A percentile compares a stretch with the other conserved stretches of the same genome.
phyloP scores from a whole-genome alignment of 164 flowering plant species.

The Litsea cubeba region DNA sequence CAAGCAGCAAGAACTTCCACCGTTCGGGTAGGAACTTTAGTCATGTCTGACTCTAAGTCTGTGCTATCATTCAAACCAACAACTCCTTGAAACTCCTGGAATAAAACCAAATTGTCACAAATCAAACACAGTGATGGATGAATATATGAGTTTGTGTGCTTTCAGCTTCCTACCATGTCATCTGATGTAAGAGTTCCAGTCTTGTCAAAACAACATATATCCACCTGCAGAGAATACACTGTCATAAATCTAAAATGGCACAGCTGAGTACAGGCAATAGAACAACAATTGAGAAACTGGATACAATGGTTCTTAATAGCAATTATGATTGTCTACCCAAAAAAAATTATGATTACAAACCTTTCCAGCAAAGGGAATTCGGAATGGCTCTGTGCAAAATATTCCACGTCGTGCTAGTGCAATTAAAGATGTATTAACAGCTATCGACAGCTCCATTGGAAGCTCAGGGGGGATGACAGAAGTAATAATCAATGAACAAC shows the following conservation, averaged over 20 bases:
- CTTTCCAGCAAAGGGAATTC: constrained; percentile 99
- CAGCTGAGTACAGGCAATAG: not conserved
- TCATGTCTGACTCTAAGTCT: constrained; percentile 67
- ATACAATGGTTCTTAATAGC: not conserved
- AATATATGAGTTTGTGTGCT: not conserved
- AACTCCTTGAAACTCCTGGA: constrained; percentile 88
- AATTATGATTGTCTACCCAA: not conserved
- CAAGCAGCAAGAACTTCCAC: constrained; percentile 86
- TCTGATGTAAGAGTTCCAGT: constrained; percentile 98
- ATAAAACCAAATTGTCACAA: not conserved
- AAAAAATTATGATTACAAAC: constrained; percentile 21
- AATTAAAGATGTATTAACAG: constrained; percentile 96
- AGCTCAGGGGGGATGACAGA: constrained; percentile 99
- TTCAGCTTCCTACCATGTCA: constrained; percentile 73
- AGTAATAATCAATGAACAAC: constrained; percentile 93
- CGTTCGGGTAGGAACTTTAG: constrained; percentile 64
- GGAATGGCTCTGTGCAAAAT: constrained; percentile 96
- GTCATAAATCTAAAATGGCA: not conserved
- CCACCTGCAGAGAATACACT: constrained; percentile 58
- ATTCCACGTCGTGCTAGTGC: constrained; percentile 93
- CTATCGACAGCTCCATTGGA: constrained; percentile 98
- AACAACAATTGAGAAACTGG: not conserved
- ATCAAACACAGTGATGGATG: not conserved
- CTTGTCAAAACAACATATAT: constrained; percentile 96
- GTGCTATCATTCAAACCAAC: constrained; percentile 51